Percentiles rank a stretch among this genome's conserved stretches.
Evolutionary conservation across 2,329 filamentous ascomycete genomes (phyloP).

Genomic region (Pseudonectria foliicola): DNA sequence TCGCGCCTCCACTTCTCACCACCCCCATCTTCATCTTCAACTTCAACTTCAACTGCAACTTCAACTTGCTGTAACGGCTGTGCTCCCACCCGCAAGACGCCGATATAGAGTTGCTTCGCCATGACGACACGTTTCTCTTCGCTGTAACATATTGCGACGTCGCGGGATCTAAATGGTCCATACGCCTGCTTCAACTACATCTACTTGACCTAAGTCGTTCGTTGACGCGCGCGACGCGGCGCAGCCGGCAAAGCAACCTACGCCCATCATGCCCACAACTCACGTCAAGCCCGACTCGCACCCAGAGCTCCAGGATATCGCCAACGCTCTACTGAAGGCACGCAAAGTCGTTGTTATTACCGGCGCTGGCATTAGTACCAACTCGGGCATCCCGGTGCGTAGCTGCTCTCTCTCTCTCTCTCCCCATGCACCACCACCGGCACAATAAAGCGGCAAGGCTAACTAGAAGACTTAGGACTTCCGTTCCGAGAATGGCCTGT

Average conservation of each 20-base stretch:
- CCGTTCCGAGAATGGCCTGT: constrained; percentile 64
- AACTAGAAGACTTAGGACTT: constrained; percentile 49
- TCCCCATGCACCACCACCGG: constrained; percentile 5
- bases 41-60: too few species aligned
- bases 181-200: too few species aligned
- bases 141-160: too few species aligned
- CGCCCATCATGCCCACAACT: constrained; percentile 47
- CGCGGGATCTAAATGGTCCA: too few species aligned
- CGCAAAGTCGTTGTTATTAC: constrained; percentile 66
- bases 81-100: too few species aligned
- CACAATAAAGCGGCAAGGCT: constrained; percentile 7
- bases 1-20: too few species aligned
- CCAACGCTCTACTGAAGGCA: constrained; percentile 56
- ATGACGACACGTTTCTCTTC: too few species aligned
- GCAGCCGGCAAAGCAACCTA: constrained; percentile 10
- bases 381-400: constrained; percentile 64
- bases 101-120: too few species aligned
- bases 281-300: constrained; percentile 46
- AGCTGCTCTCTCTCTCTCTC: constrained; percentile 1
- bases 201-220: constrained; percentile 3
- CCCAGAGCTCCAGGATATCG: constrained; percentile 55
- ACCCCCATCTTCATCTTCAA: too few species aligned
- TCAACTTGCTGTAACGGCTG: too few species aligned
- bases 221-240: constrained; percentile 19
- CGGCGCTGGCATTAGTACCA: constrained; percentile 68